Evolutionary conservation across 768 basidiomycete species (phyloP).

Genomic region (Lentinula aciculospora): DNA sequence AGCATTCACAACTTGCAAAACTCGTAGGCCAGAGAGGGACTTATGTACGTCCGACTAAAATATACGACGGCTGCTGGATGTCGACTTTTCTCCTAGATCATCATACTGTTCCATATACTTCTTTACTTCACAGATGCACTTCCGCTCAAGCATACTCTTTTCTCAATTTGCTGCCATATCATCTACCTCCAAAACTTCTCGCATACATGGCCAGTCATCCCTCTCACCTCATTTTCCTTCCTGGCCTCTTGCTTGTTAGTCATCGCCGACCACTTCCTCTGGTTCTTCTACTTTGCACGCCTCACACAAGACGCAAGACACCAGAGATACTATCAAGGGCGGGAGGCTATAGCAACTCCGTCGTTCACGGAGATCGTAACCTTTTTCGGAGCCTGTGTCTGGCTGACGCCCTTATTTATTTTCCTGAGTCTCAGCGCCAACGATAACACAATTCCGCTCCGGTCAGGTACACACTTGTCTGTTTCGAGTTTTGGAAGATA

Average conservation of each 20-base stretch:
- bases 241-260: constrained; percentile 82
- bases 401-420: constrained; percentile 86
- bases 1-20: constrained; percentile 83
- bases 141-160: constrained; percentile 65
- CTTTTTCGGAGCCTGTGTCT: constrained; percentile 82
- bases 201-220: constrained; percentile 85
- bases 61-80: neutral
- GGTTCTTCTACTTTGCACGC: constrained; percentile 93
- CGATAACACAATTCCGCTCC: constrained; percentile 86
- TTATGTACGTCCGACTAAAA: constrained; percentile 56
- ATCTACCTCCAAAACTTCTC: constrained; percentile 95
- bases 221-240: constrained; percentile 80
- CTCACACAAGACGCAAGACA: constrained; percentile 61
- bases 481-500: neutral
- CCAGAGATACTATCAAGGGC: constrained; percentile 38
- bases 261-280: constrained; percentile 86
- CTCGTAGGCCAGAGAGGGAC: constrained; percentile 76
- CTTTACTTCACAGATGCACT: constrained; percentile 80
- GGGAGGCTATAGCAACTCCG: constrained; percentile 26
- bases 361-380: constrained; percentile 74
- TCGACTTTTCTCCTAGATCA: constrained; percentile 39
- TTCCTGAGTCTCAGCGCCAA: constrained; percentile 96
- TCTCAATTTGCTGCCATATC: constrained; percentile 80
- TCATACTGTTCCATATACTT: constrained; percentile 72
- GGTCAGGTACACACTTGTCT: constrained; percentile 34